Base-by-base conservation (phyloP, 805 yeast genomes). In the Candida tibetensis region DNA sequence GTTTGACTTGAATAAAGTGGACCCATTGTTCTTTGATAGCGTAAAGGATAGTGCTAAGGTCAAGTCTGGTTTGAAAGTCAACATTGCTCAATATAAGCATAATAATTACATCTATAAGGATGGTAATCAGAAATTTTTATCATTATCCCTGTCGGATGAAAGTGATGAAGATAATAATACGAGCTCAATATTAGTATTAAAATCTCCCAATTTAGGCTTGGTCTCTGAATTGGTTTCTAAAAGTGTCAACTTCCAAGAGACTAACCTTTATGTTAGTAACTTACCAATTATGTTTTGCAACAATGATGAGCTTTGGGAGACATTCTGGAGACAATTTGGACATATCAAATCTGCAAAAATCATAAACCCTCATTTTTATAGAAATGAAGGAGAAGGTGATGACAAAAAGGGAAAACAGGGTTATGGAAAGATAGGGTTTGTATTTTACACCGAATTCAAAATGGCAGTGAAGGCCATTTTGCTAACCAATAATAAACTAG, bases 251-350 rank as follows among this genome's bases (percentile, higher is more conserved):
- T 67, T 60, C 47, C 88, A 81, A 54, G 88, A 82, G 48, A 78
- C 88, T 4, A 85, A 85, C 57, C 67, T 85, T 31, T 85, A 85
- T 53, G 79, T 85, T 25, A 82, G 79, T 43, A 78, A 79, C 52
- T 60, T 85, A 28, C 82, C 85, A 4, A 47, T 69, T 9, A 46
- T 66, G 3, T 76, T 81, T 55, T 68, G 64, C 36, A 88, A 85
- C 55, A 66, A 72, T 15, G 80, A 76, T 46, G 57, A 49, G 18
- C 43, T 57, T 18, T 67, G 73, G 73, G 60, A 52, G 28, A 21
- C 37, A 19, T 67, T 67, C 47, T 67, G 73, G 72, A 33, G 41
- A 23, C 69, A 63, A 40, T 67, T 66, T 53, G 72, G 72, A 8
- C 30, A 34, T 5, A 59, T 66, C 32, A 66, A 65, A 30, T 64